Percentiles rank a stretch among this genome's conserved stretches.
Conservation (phyloP, 176 grass and related monocot species). For the Hsuehochloa calcarea region DNA sequence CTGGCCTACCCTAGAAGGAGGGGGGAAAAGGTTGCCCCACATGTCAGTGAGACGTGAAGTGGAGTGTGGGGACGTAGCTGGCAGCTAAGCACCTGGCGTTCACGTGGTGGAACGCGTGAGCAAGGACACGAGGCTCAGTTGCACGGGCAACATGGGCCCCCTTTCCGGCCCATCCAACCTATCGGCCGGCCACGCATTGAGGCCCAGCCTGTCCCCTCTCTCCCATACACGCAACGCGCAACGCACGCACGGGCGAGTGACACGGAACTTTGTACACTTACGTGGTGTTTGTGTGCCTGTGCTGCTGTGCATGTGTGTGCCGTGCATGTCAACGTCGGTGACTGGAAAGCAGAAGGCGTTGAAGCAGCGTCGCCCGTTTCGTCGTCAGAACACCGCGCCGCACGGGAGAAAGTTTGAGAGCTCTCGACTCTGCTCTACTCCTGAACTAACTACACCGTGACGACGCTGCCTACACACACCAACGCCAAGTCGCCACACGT, state of each 20-base stretch:
- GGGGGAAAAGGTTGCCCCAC: neutral
- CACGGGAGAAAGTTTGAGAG: neutral
- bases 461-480: too few relatives aligned
- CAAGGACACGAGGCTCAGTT: neutral
- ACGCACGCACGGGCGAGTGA: neutral
- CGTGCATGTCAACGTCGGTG: neutral
- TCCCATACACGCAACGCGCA: neutral
- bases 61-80: neutral
- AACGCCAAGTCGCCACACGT: too few relatives aligned
- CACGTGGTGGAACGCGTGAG: conserved; percentile 27
- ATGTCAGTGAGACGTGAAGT: neutral
- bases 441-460: too few relatives aligned
- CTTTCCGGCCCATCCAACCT: neutral
- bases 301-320: neutral
- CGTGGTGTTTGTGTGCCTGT: neutral
- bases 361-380: neutral
- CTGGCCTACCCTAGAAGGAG: neutral
- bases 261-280: neutral
- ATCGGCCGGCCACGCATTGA: neutral
- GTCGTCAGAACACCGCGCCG: neutral
- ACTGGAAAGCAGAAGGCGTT: neutral
- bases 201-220: neutral
- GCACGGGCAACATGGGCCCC: conserved; percentile 40
- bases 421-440: neutral
- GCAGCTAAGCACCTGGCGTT: conserved; percentile 19